Evolutionary conservation across 768 basidiomycete species (phyloP), one percentile per base, ranked within the genome.

Genomic region (Agaricus subrufescens): DNA sequence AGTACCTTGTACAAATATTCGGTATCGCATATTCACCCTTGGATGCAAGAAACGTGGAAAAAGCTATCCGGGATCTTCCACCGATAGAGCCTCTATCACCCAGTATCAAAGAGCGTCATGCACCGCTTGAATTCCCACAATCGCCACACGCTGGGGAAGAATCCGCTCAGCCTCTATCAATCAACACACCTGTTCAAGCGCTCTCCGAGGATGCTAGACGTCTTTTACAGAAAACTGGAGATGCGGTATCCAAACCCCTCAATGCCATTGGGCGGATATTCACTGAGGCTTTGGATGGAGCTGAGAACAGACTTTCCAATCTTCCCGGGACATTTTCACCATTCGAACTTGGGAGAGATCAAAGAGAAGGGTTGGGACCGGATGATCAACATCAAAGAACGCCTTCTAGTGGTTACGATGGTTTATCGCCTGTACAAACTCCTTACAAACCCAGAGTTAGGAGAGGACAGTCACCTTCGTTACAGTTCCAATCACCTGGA

Each of bases 211-310:
- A 95, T 63, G 94, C 93, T 1, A 84, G 83, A 39, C 80, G 87
- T 25, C 80, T 96, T 30, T 77, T 96, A 44, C 94, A 94, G 70
- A 89, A 89, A 67, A 96, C 94, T 0, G 92, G 94, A 7, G 91
- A 94, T 66, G 89, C 84, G 0, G 87, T 96, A 55, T 93, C 89
- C 7, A 94, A 93, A 67, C 94, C 94, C 3, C 78, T 97, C n/a
- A 90, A 76, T 60, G 91, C 94, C 1, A 88, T 97, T 50, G 82
- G 92, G 15, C 84, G 89, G 50, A 94, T 97, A 58, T 87, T 96
- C 67, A 89, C 82, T 58, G 90, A 90, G 45, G 92, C 91, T 0
- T 71, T 94, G 10, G 89, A 92, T 62, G 80, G 81, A 37, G 82
- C 80, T 0, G 85, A 87, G 59, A 84, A 82, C 60, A 84, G 83